Conservation (phyloP, 805 yeast genomes). For the Hanseniaspora taiwanica region DNA sequence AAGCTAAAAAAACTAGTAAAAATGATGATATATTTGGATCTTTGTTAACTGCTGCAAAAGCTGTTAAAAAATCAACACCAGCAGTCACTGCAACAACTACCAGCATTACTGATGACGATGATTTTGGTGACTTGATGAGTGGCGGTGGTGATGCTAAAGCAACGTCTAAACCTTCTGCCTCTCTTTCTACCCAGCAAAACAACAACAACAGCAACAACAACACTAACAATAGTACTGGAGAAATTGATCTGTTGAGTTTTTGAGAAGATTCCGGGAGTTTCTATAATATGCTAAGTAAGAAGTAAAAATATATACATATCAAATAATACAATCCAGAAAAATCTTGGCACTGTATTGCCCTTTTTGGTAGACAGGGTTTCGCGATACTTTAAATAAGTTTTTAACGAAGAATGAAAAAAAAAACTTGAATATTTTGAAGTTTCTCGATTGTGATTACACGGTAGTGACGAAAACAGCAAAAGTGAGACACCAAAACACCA, state of each 20-base stretch:
- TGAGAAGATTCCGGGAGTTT: neutral
- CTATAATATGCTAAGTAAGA: neutral
- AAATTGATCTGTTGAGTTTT: conserved; percentile 14
- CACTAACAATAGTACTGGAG: conserved; percentile 9
- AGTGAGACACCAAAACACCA: neutral
- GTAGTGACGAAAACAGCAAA: neutral
- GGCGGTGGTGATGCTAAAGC: conserved; percentile 3
- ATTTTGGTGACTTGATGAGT: conserved; percentile 23
- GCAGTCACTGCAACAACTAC: conserved; percentile 8
- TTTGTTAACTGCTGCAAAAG: conserved; percentile 51
- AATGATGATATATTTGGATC: conserved; percentile 61
- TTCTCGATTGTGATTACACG: too few relatives aligned
- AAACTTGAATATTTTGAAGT: neutral
- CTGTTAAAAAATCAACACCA: conserved; percentile 16
- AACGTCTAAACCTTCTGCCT: conserved; percentile 1
- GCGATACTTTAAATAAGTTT: too few relatives aligned
- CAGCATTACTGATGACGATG: conserved; percentile 16
- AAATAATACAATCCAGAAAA: too few relatives aligned
- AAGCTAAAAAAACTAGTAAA: conserved; percentile 28
- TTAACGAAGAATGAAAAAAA: too few relatives aligned
- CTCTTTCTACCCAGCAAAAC: conserved; percentile 5
- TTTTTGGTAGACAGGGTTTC: too few relatives aligned
- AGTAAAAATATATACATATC: neutral
- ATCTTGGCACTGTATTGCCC: too few relatives aligned
- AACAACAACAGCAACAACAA: neutral